Evolutionary conservation across 129 eudicot species (phyloP), one percentile per base, ranked within the genome.

Genomic region (Cynara cardunculus): DNA sequence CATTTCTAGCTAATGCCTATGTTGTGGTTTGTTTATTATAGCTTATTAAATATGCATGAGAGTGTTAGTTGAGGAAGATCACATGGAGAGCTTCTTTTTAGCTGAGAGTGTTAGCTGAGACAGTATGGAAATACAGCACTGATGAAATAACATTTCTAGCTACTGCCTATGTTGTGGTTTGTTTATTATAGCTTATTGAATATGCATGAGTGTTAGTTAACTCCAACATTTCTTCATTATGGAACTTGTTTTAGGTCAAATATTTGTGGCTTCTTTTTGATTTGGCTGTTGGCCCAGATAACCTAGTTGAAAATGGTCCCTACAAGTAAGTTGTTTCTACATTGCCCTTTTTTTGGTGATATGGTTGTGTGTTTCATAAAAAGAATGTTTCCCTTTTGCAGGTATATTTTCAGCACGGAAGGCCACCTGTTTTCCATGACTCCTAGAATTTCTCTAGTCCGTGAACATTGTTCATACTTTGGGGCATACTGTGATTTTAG

Each of bases 21-120:
- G n/a, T n/a, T n/a, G n/a, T n/a, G n/a, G n/a, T n/a, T n/a, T n/a
- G n/a, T n/a, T n/a, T n/a, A n/a, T n/a, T n/a, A n/a, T n/a, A n/a
- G n/a, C n/a, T n/a, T n/a, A n/a, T n/a, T n/a, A n/a, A n/a, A n/a
- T n/a, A n/a, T n/a, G n/a, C n/a, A n/a, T n/a, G n/a, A n/a, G n/a
- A n/a, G n/a, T n/a, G n/a, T n/a, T n/a, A n/a, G n/a, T n/a, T n/a
- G n/a, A 90, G 84, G 99, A 95, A 88, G 99, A 95, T 85, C 93
- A 95, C 86, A 95, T 92, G 99, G 99, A 95, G 83, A 95, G 99
- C 89, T 95, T 95, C 89, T 95, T 95, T 83, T 87, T 92, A 75
- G 97, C 99, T 4, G n/a, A n/a, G n/a, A n/a, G n/a, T n/a, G n/a
- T n/a, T n/a, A n/a, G n/a, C n/a, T n/a, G 99, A 95, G 86, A 95